Evolutionary conservation across 2,329 filamentous ascomycete genomes (phyloP), one percentile per base, ranked within the genome.

Genomic region (Colletotrichum higginsianum): DNA sequence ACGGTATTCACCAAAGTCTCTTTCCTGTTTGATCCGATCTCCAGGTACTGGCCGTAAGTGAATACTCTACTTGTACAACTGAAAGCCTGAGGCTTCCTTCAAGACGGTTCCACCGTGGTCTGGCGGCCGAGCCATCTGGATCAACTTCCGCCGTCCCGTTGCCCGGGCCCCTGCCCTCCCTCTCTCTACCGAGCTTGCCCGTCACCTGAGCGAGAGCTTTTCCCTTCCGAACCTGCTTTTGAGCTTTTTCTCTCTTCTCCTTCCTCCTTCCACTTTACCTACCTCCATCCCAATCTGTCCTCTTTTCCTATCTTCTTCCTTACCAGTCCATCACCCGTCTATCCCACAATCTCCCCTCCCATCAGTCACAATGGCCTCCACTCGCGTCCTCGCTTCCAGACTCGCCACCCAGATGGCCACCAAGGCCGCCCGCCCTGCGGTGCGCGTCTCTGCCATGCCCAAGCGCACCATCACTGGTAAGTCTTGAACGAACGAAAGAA

Each of bases 401-500:
- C 89, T 94, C 88, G 91, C 92, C 85, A 88, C 90, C 83, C 89
- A 92, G 86, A 92, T 92, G 90, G 90, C 70, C 61, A 86, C 88
- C 86, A 93, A 93, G 91, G 91, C 91, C 85, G 92, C 92, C 85
- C 92, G 93, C 85, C 92, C 92, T 86, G 91, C 91, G 84, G 84
- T 91, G 82, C 91, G 91, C 82, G 80, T 91, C 79, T 86, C 87
- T 83, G 87, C 85, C 84, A 87, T 87, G 84, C 89, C 92, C 87
- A 93, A 92, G 89, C 93, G 93, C 85, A 92, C 92, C 86, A 90
- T 93, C 86, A 88, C 90, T 82, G 90, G 91, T 93, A 90, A 87
- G 89, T 86, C 72, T 53, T 68, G 61, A 52, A 58, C 47, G 46
- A 52, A n/a, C 50, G 56, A 70, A 75, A 30, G 49, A 40, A 57